Evolutionary conservation across 306 rosid genomes (phyloP).

Genomic region (Castanea mollissima): DNA sequence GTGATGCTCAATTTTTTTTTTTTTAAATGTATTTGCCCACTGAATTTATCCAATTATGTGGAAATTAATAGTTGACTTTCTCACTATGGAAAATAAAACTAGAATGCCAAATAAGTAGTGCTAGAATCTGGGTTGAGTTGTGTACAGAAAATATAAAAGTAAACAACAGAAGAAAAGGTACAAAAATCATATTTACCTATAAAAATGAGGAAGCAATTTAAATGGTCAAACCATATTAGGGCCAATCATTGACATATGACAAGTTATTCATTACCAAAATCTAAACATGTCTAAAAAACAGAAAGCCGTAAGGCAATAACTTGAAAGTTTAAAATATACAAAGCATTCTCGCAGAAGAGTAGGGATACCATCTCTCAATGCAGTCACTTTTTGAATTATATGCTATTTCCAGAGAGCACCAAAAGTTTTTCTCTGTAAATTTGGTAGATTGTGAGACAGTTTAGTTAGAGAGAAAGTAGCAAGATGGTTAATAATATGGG

Average conservation of each 20-base stretch:
- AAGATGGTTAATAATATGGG: background rate
- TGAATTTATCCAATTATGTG: background rate
- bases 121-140: background rate
- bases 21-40: background rate
- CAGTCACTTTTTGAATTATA: background rate
- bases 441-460: background rate
- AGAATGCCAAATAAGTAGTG: background rate
- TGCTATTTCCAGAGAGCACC: background rate
- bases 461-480: background rate
- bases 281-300: background rate
- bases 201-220: background rate
- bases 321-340: background rate
- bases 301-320: background rate
- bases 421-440: background rate
- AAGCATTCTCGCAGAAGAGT: background rate
- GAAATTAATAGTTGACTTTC: background rate
- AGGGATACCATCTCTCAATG: background rate
- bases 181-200: background rate
- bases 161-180: background rate
- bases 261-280: background rate
- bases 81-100: background rate
- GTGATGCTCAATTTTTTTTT: background rate
- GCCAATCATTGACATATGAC: background rate
- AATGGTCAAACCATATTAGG: background rate
- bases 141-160: background rate